Conservation (phyloP, 768 basidiomycete genomes). For the Pholiota microspora region DNA sequence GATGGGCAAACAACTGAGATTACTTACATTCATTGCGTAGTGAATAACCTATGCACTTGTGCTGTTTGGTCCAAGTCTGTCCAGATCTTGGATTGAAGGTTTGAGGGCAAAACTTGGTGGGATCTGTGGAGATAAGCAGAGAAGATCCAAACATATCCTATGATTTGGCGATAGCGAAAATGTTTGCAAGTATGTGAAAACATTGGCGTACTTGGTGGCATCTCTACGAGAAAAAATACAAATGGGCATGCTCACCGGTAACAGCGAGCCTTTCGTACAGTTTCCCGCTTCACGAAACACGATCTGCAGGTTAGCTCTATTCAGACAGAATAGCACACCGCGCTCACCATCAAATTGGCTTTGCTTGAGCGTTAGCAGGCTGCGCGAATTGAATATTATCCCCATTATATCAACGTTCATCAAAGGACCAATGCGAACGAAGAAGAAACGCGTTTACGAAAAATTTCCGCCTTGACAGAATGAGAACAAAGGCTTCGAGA, state of each 20-base stretch:
- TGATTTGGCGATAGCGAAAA: not conserved
- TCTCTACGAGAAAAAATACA: conserved; percentile 56
- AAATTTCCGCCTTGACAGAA: conserved; percentile 38
- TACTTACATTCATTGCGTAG: conserved; percentile 36
- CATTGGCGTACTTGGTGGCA: conserved; percentile 37
- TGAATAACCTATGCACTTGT: conserved; percentile 26
- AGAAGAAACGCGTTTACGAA: conserved; percentile 27
- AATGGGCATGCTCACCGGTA: conserved; percentile 48
- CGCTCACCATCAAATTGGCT: conserved; percentile 38
- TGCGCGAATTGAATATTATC: no score
- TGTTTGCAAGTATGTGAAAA: not conserved
- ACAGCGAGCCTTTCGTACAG: no score
- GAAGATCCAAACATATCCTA: conserved; percentile 32
- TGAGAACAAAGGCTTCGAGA: not conserved
- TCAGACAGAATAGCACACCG: not conserved
- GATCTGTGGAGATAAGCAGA: conserved; percentile 42
- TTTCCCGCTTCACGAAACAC: no score
- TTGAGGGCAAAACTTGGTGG: conserved; percentile 30
- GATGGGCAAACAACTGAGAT: not conserved
- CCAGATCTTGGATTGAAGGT: conserved; percentile 35
- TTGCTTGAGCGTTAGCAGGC: no score
- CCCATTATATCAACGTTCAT: no score
- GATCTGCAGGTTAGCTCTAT: conserved; percentile 27
- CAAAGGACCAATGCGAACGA: no score
- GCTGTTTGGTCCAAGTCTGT: conserved; percentile 36